phyloP scores from a whole-genome alignment of 805 yeast genomes.

The Hanseniaspora singularis region DNA sequence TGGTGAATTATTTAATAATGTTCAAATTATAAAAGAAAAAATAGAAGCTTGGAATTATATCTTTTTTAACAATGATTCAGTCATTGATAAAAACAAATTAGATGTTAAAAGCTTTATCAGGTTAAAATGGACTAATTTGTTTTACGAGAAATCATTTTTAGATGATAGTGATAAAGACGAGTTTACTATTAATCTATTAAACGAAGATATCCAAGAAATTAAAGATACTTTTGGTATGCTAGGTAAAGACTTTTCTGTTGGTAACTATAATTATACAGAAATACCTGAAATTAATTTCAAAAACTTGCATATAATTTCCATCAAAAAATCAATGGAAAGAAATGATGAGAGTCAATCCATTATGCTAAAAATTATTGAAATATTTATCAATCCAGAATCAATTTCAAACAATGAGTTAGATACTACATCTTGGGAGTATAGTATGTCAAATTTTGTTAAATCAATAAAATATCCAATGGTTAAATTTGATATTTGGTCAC shows the following conservation, averaged over 20 bases:
- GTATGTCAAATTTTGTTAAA: conserved; percentile 3
- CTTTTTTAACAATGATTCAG: conserved; percentile 23
- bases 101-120: neutral
- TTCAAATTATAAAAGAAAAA: conserved; percentile 34
- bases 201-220: conserved; percentile 22
- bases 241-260: conserved; percentile 24
- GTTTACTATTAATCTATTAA: conserved; percentile 24
- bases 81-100: neutral
- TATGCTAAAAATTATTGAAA: conserved; percentile 41
- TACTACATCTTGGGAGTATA: conserved; percentile 24
- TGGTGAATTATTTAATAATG: conserved; percentile 31
- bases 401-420: conserved; percentile 17
- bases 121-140: conserved; percentile 36
- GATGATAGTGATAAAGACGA: conserved; percentile 31
- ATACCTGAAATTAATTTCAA: conserved; percentile 45
- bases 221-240: conserved; percentile 17
- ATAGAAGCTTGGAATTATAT: conserved; percentile 39
- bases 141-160: conserved; percentile 34
- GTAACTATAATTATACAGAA: conserved; percentile 45
- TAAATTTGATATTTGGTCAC: conserved; percentile 62
- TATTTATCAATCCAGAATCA: conserved; percentile 51
- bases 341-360: neutral
- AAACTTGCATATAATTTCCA: conserved; percentile 47
- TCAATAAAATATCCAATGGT: conserved; percentile 28
- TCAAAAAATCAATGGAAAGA: conserved; percentile 22